These are phyloP conservation scores for Ophiorrhiza pumila DNA, from an alignment of 257 asterid species.

Conservation along the genomic window DNA sequence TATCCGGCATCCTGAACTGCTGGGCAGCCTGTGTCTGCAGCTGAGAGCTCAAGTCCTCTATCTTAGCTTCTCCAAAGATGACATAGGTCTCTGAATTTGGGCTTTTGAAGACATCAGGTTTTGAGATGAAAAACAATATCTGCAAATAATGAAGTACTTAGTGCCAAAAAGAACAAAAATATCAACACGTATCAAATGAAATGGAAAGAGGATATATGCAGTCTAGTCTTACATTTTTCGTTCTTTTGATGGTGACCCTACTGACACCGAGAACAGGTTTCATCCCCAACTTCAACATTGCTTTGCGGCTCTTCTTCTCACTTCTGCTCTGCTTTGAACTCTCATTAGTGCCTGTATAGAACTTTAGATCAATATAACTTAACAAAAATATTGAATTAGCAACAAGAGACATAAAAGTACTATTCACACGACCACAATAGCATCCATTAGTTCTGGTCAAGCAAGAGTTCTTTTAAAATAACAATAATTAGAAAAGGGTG, in stretches of 20 bases:
- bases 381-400: not conserved
- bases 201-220: not conserved
- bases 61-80: slow-evolving; percentile 90
- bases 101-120: slow-evolving; percentile 90
- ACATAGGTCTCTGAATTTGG: slow-evolving; percentile 81
- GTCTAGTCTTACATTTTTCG: slow-evolving; percentile 54
- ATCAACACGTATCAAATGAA: not conserved
- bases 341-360: slow-evolving; percentile 44
- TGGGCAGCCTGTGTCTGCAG: slow-evolving; percentile 94
- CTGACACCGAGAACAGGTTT: slow-evolving; percentile 78
- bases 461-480: too few relatives aligned
- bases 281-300: slow-evolving; percentile 95
- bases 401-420: not conserved
- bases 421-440: too few relatives aligned
- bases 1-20: slow-evolving; percentile 79
- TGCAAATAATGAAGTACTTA: slow-evolving; percentile 23
- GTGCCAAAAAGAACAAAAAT: not conserved
- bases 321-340: slow-evolving; percentile 90
- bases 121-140: slow-evolving; percentile 77
- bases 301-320: slow-evolving; percentile 95
- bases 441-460: too few relatives aligned
- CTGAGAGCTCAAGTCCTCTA: slow-evolving; percentile 92
- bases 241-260: slow-evolving; percentile 80
- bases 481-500: too few relatives aligned
- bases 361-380: not conserved